Conservation (phyloP, 495 filamentous ascomycete species). For the Chaetomium cochliodes region DNA sequence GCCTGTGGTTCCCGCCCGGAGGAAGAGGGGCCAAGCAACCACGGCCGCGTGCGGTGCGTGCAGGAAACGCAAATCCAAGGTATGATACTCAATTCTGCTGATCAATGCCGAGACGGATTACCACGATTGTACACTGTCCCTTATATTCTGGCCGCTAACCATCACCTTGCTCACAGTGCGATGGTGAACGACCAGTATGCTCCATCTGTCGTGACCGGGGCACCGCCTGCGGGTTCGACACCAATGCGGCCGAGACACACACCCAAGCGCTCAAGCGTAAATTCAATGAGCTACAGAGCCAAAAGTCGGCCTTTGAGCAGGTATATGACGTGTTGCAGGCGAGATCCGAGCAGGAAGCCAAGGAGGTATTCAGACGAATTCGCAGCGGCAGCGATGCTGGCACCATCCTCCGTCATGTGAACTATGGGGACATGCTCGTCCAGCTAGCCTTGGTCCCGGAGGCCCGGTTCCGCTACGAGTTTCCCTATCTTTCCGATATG, state of each 20-base stretch:
- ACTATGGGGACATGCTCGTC: conserved; percentile 41
- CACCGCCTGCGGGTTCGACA: conserved; percentile 42
- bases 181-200: conserved; percentile 40
- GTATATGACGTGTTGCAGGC: conserved; percentile 38
- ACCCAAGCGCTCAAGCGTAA: conserved; percentile 46
- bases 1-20: conserved; percentile 9
- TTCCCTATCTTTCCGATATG: conserved; percentile 43
- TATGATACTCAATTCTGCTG: conserved; percentile 20
- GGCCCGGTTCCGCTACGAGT: conserved; percentile 42
- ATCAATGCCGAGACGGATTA: conserved; percentile 3
- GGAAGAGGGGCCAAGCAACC: conserved; percentile 45
- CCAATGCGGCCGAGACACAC: conserved; percentile 40
- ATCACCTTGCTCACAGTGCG: conserved; percentile 32
- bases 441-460: conserved; percentile 42
- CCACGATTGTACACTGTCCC: neutral
- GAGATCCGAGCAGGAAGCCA: conserved; percentile 36
- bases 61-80: conserved; percentile 57
- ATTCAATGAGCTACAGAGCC: conserved; percentile 38
- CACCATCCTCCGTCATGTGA: conserved; percentile 40
- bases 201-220: conserved; percentile 37
- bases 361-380: conserved; percentile 40
- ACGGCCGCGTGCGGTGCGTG: conserved; percentile 55
- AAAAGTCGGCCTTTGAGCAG: conserved; percentile 38
- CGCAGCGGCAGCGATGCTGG: conserved; percentile 38
- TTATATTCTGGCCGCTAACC: no score